Percentiles rank a stretch among this genome's conserved stretches.
These are phyloP conservation scores for Cordyceps sp. DNA, from an alignment of 2,329 filamentous ascomycete species.

Conservation along the genomic window DNA sequence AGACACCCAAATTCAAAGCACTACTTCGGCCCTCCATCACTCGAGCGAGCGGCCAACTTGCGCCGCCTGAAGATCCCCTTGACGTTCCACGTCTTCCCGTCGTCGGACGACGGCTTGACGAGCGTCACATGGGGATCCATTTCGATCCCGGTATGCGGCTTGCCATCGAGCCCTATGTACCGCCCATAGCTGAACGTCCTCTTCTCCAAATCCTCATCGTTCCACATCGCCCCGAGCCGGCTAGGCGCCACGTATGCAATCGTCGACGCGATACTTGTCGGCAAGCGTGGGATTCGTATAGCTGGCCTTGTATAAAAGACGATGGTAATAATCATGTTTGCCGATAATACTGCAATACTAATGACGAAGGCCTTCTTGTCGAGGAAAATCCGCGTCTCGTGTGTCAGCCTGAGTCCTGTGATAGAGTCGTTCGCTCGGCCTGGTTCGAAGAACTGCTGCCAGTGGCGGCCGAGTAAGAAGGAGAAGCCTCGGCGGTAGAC, in stretches of 20 bases:
- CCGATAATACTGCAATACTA: conserved; percentile 20
- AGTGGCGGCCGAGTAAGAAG: neutral
- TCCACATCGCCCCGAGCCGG: neutral
- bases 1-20: too few species aligned
- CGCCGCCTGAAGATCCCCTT: too few species aligned
- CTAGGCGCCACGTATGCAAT: neutral
- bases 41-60: too few species aligned
- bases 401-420: conserved; percentile 4
- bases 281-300: conserved; percentile 27
- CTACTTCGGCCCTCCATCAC: too few species aligned
- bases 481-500: conserved; percentile 17
- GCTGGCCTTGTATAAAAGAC: conserved; percentile 24
- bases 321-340: conserved; percentile 25
- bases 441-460: neutral
- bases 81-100: too few species aligned
- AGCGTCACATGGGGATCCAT: conserved; percentile 23
- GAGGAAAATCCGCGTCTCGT: neutral
- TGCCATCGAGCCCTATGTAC: conserved; percentile 29
- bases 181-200: conserved; percentile 29
- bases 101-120: too few species aligned
- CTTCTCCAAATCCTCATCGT: neutral
- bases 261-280: neutral
- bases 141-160: conserved; percentile 33
- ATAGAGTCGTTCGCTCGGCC: neutral
- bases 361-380: conserved; percentile 18